Percentiles rank a stretch among this genome's conserved stretches.
phyloP scores from a whole-genome alignment of 352 stramenopile genomes.

The Hyaloperonospora arabidopsidis region DNA sequence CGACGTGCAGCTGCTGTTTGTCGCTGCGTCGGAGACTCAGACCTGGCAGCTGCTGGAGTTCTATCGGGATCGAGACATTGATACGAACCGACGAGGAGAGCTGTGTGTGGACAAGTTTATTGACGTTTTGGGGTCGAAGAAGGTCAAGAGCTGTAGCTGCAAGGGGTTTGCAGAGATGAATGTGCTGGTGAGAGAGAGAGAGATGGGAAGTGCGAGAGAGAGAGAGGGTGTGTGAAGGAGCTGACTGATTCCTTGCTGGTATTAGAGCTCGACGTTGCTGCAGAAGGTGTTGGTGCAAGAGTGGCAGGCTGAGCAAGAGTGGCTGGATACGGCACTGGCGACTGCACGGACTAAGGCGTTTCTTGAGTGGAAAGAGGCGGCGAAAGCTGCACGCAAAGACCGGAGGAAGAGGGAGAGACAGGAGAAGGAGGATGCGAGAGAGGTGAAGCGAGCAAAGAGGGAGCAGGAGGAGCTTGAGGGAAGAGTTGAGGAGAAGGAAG shows the following conservation, averaged over 20 bases:
- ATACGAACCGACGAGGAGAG: slow-evolving; percentile 51
- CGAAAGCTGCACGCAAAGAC: slow-evolving; percentile 52
- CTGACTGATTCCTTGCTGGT: slow-evolving; percentile 6
- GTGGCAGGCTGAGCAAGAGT: slow-evolving; percentile 50
- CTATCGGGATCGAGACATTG: slow-evolving; percentile 42
- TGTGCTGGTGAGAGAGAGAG: slow-evolving; percentile 46
- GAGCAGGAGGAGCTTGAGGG: slow-evolving; percentile 23
- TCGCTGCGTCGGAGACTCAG: slow-evolving; percentile 34
- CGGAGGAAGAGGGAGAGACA: slow-evolving; percentile 52
- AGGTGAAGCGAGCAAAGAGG: slow-evolving; percentile 32
- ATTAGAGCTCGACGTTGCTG: slow-evolving; percentile 38
- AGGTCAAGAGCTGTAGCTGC: slow-evolving; percentile 30
- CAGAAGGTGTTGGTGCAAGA: slow-evolving; percentile 63
- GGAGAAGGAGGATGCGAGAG: slow-evolving; percentile 34
- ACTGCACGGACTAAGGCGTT: slow-evolving; percentile 53
- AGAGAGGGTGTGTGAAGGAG: background rate
- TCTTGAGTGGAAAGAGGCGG: slow-evolving; percentile 54
- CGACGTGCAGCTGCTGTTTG: slow-evolving; percentile 52
- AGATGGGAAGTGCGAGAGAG: background rate
- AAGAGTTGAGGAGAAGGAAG: background rate
- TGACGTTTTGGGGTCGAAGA: slow-evolving; percentile 54
- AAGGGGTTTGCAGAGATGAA: slow-evolving; percentile 79
- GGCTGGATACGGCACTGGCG: slow-evolving; percentile 44
- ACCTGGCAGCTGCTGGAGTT: slow-evolving; percentile 38
- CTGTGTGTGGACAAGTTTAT: slow-evolving; percentile 67